Evolutionary conservation across 192 early-diverging fungal genomes (phyloP).

Genomic region (Thoreauomyces humboldtii): DNA sequence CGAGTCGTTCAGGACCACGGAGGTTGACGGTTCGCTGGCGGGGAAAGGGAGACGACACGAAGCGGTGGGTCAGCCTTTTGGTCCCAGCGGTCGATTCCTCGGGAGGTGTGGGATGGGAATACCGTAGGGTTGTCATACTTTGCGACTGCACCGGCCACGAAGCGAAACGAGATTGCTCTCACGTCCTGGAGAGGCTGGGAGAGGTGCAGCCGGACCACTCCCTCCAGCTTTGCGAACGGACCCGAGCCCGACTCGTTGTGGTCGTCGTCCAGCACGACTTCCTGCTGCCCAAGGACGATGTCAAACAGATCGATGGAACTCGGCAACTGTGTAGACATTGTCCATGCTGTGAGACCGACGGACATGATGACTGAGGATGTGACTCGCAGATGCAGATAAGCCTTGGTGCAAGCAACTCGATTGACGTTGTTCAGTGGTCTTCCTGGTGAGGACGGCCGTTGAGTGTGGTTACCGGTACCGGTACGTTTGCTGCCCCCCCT

Average conservation of each 20-base stretch:
- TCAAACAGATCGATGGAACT: slow-evolving; percentile 8
- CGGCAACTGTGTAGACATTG: slow-evolving; percentile 1
- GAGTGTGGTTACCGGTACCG: too few relatives aligned
- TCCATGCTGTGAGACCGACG: slow-evolving; percentile 18
- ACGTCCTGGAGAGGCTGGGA: not conserved
- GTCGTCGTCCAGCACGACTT: slow-evolving; percentile 5
- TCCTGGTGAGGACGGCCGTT: too few relatives aligned
- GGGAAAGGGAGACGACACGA: too few relatives aligned
- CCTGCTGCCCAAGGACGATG: slow-evolving; percentile 14
- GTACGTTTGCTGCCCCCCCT: too few relatives aligned
- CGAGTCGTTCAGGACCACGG: slow-evolving; percentile 18
- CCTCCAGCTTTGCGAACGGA: slow-evolving; percentile 1
- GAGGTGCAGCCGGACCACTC: slow-evolving; percentile 10
- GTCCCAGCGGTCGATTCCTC: too few relatives aligned
- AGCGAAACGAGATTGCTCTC: slow-evolving; percentile 16
- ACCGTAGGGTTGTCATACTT: slow-evolving; percentile 12
- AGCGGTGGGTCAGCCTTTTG: too few relatives aligned
- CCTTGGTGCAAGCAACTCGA: too few relatives aligned
- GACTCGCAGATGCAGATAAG: too few relatives aligned
- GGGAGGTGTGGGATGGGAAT: too few relatives aligned
- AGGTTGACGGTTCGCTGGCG: slow-evolving; percentile 12
- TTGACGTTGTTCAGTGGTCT: too few relatives aligned
- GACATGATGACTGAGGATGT: too few relatives aligned
- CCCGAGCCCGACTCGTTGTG: too few relatives aligned
- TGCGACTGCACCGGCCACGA: slow-evolving; percentile 23